These are phyloP conservation scores for Aspergillus pseudonomiae DNA, from an alignment of 2,329 filamentous ascomycete genomes.

Conservation along the genomic window DNA sequence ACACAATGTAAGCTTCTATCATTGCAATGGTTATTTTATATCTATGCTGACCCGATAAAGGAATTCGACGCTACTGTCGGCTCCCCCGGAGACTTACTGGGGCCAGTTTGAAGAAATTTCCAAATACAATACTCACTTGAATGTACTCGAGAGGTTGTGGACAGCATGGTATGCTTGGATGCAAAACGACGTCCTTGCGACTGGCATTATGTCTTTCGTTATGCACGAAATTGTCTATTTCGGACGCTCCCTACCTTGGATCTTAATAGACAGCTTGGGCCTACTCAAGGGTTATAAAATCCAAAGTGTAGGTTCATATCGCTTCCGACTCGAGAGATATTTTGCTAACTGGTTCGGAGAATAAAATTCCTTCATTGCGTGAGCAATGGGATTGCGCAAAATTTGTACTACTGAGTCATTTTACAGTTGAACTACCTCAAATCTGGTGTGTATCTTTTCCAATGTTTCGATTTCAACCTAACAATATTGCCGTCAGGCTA, in stretches of 20 bases:
- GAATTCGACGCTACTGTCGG: slow-evolving; percentile 51
- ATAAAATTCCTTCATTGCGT: slow-evolving; percentile 86
- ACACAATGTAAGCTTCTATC: slow-evolving; percentile 25
- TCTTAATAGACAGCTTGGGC: slow-evolving; percentile 85
- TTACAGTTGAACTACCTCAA: slow-evolving; percentile 96
- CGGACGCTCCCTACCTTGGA: slow-evolving; percentile 85
- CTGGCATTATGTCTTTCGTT: slow-evolving; percentile 94
- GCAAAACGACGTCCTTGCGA: slow-evolving; percentile 95
- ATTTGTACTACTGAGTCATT: slow-evolving; percentile 91
- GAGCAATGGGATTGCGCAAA: slow-evolving; percentile 95
- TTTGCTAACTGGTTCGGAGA: slow-evolving; percentile 41
- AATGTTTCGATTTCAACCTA: slow-evolving; percentile 1
- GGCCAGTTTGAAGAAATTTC: slow-evolving; percentile 66
- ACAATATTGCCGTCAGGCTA: slow-evolving; percentile 54
- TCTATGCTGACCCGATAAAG: slow-evolving; percentile 27
- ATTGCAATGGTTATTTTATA: neutral
- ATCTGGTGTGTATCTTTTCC: slow-evolving; percentile 68
- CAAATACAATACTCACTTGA: slow-evolving; percentile 81
- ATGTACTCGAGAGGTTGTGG: slow-evolving; percentile 86
- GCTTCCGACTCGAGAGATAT: neutral
- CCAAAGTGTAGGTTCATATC: slow-evolving; percentile 66
- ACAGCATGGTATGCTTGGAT: slow-evolving; percentile 96
- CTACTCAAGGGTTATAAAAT: slow-evolving; percentile 94
- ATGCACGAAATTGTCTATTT: slow-evolving; percentile 97
- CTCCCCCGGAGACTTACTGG: slow-evolving; percentile 63